Evolutionary conservation across 192 early-diverging fungal species (phyloP).

Genomic region (Oehlia diaphana): DNA sequence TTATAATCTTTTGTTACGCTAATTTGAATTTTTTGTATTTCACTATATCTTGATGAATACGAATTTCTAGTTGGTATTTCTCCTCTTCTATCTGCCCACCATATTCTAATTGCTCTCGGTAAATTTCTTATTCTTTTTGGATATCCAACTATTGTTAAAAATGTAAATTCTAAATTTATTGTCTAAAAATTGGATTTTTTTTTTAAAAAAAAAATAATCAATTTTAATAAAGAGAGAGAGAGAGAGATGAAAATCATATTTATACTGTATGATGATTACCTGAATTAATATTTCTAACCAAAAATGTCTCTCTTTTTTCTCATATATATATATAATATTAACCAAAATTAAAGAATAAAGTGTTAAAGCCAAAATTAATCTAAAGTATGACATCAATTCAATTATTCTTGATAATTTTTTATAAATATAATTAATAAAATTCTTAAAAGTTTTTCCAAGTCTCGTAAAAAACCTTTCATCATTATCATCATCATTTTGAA

Average conservation of each 20-base stretch:
- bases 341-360: background rate
- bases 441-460: background rate
- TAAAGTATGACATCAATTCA: background rate
- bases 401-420: background rate
- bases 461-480: background rate
- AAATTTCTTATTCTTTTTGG: slow-evolving; percentile 17
- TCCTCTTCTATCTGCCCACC: background rate
- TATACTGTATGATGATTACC: background rate
- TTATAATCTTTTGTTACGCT: background rate
- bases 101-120: background rate
- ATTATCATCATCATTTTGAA: background rate
- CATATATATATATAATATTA: background rate
- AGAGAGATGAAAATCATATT: no score
- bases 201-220: no score
- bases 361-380: background rate
- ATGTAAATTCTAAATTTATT: background rate
- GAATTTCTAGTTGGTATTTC: background rate
- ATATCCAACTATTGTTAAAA: background rate
- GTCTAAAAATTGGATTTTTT: background rate
- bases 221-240: no score
- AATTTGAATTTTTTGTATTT: background rate
- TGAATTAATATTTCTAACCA: background rate
- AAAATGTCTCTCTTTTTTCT: background rate
- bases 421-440: background rate
- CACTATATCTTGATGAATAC: background rate